Base-by-base conservation (phyloP, 2,329 filamentous ascomycete genomes). In the Fusarium sp. region DNA sequence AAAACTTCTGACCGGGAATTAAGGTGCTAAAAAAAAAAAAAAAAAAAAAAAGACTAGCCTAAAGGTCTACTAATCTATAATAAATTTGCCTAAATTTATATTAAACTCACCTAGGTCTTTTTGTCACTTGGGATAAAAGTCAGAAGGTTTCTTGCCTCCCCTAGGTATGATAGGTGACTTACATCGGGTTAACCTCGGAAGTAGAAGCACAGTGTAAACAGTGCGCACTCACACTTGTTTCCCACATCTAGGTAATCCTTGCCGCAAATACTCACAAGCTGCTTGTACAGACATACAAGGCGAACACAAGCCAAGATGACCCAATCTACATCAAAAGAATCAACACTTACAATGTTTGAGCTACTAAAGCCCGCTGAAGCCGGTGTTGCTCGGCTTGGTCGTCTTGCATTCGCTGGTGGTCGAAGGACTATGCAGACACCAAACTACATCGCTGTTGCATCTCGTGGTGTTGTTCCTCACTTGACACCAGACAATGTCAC, bases 391-490 rank as follows among this genome's bases (percentile, higher is more conserved):
- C 89, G 94, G 57, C 83, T 95, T 13, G 94, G 93, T 7, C 86
- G 85, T 57, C 82, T 98, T 29, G 83, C 86, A 8, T 80, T 96
- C 10, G 85, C 81, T 76, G 90, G 82, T 76, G 90, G 82, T 45
- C 87, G 93, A 65, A 88, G 86, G 69, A 82, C 87, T n/a, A 86
- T 98, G 71, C 84, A 92, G 25, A 99, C 96, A 35, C 96, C 96
- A 46, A 92, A 93, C 79, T 97, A 92, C 80, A 84, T 97, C 65
- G 91, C 90, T 55, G 86, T 93, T 73, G 93, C 93, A 6, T 98
- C 96, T 38, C 89, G 96, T 77, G 96, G 96, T 27, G 89, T 89
- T 3, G 85, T 98, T 39, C 94, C 96, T 56, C 96, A 99, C 83
- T 83, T 99, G 72, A 93, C 95, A 6, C 95, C 94, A 42, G 96